Conservation (phyloP, 805 yeast genomes). For the Pichia gijzeniarum region DNA sequence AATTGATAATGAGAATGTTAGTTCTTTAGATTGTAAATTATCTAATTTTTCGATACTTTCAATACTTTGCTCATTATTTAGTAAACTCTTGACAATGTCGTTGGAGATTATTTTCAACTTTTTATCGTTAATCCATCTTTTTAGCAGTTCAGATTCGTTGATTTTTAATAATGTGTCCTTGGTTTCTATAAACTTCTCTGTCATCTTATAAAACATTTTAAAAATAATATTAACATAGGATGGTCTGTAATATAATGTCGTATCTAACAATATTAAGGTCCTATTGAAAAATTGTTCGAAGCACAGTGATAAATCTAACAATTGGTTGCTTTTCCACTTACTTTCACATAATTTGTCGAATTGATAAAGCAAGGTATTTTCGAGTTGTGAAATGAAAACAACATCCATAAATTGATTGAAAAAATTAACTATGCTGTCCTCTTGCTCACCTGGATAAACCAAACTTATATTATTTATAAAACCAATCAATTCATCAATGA, state of each 20-base stretch:
- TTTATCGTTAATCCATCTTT: conserved; percentile 32
- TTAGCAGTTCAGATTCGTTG: conserved; percentile 20
- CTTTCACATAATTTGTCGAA: conserved; percentile 43
- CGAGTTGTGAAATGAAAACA: conserved; percentile 59
- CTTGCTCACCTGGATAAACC: conserved; percentile 28
- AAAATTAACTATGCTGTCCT: conserved; percentile 32
- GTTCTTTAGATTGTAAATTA: conserved; percentile 6
- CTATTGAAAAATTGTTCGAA: conserved; percentile 42
- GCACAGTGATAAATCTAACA: conserved; percentile 38
- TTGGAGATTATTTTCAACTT: conserved; percentile 29
- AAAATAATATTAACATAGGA: conserved; percentile 46
- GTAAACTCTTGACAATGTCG: conserved; percentile 22
- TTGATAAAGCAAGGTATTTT: conserved; percentile 44
- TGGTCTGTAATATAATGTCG: conserved; percentile 51
- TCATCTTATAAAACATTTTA: conserved; percentile 36
- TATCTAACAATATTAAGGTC: conserved; percentile 49
- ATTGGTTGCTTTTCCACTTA: conserved; percentile 22
- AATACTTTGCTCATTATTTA: conserved; percentile 9
- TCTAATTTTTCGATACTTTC: conserved; percentile 1
- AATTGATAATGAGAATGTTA: conserved; percentile 9
- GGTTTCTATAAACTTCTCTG: conserved; percentile 23
- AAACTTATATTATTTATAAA: conserved; percentile 56
- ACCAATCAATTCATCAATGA: conserved; percentile 64
- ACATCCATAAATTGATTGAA: conserved; percentile 58
- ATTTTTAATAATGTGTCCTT: conserved; percentile 23